These are phyloP conservation scores for Chenopodium berlandieri DNA, from an alignment of 148 eudicot species.

Conservation along the genomic window DNA sequence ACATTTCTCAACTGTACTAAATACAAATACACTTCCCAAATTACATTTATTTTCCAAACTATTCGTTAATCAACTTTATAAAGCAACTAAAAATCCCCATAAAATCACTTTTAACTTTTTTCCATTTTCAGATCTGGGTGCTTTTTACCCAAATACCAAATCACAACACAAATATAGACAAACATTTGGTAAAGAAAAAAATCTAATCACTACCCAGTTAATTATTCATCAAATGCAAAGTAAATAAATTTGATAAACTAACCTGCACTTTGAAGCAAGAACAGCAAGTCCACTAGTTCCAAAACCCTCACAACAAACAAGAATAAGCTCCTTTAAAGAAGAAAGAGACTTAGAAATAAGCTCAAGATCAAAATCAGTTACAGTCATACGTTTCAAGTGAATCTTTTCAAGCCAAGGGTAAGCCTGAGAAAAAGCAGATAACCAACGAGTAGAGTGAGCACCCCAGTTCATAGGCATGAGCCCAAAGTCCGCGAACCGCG, in stretches of 20 bases:
- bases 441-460: constrained; percentile 54
- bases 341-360: constrained; percentile 34
- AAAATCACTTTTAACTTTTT: neutral
- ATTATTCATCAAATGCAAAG: neutral
- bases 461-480: constrained; percentile 70
- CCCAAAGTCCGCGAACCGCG: constrained; percentile 73
- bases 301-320: constrained; percentile 73
- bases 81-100: neutral
- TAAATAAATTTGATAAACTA: neutral
- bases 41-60: neutral
- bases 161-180: constrained; percentile 4
- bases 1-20: neutral
- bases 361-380: constrained; percentile 57
- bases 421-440: constrained; percentile 27
- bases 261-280: constrained; percentile 61
- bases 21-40: neutral
- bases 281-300: constrained; percentile 63
- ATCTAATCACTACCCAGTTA: neutral
- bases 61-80: neutral
- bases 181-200: neutral
- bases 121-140: constrained; percentile 27
- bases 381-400: constrained; percentile 55
- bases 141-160: neutral
- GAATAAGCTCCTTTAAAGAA: constrained; percentile 51
- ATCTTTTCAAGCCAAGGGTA: constrained; percentile 57